Percentiles rank a stretch among this genome's conserved stretches.
These are phyloP conservation scores for Pyrus pyrifolia DNA, from an alignment of 306 rosid genomes.

Conservation along the genomic window DNA sequence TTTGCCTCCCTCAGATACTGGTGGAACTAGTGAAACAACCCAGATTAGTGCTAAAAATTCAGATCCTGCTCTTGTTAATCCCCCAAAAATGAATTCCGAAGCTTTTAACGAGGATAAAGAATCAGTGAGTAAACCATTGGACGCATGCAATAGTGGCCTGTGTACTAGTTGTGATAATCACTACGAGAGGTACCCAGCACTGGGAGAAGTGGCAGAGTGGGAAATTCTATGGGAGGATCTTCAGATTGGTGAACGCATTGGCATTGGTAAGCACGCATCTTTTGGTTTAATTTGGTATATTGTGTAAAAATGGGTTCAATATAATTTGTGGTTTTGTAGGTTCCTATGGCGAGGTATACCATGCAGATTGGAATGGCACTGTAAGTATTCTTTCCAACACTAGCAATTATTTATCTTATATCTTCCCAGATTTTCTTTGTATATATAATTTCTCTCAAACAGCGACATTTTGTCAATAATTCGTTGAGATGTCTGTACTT, in stretches of 20 bases:
- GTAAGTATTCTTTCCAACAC: slow-evolving; percentile 48
- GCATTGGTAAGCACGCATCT: slow-evolving; percentile 66
- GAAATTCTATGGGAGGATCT: slow-evolving; percentile 98
- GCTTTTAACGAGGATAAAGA: slow-evolving; percentile 33
- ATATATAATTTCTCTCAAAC: neutral
- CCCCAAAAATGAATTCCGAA: slow-evolving; percentile 13
- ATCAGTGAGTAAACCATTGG: slow-evolving; percentile 31
- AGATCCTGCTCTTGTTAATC: slow-evolving; percentile 22
- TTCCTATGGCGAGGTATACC: slow-evolving; percentile 90
- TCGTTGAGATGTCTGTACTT: neutral
- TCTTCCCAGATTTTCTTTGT: neutral
- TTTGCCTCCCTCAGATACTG: slow-evolving; percentile 25
- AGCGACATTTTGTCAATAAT: neutral
- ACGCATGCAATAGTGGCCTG: slow-evolving; percentile 25
- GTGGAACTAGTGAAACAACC: slow-evolving; percentile 26
- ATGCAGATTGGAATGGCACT: slow-evolving; percentile 84
- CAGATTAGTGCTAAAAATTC: slow-evolving; percentile 20
- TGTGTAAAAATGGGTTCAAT: neutral
- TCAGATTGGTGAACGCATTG: slow-evolving; percentile 94
- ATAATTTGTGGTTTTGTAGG: slow-evolving; percentile 27
- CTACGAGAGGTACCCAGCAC: slow-evolving; percentile 42
- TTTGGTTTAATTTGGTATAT: neutral
- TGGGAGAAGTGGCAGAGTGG: slow-evolving; percentile 78
- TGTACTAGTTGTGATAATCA: slow-evolving; percentile 29
- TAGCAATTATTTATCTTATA: neutral